These are phyloP conservation scores for Chenopodium suecicum DNA, from an alignment of 148 eudicot genomes.

Conservation along the genomic window DNA sequence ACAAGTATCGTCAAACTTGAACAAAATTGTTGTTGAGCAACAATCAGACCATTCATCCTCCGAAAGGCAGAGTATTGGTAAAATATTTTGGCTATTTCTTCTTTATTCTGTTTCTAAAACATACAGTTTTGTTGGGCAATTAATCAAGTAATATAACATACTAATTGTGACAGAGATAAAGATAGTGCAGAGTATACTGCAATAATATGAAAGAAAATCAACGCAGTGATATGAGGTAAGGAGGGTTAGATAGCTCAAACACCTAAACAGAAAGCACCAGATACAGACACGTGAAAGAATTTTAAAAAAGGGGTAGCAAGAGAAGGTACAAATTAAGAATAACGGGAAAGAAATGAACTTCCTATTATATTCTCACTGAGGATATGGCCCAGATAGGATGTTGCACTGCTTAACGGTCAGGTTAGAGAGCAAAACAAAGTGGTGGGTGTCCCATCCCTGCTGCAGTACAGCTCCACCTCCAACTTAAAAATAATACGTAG, in stretches of 20 bases:
- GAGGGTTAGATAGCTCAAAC: neutral
- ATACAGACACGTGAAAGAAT: neutral
- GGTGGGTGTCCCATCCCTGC: neutral
- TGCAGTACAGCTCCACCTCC: neutral
- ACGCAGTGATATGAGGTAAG: neutral
- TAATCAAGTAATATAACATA: neutral
- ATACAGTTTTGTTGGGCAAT: neutral
- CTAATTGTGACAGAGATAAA: neutral
- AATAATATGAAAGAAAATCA: neutral
- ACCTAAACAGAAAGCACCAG: neutral
- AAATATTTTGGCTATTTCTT: neutral
- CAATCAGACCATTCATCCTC: neutral
- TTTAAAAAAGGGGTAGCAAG: neutral
- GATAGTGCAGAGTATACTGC: neutral
- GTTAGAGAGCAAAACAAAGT: no score
- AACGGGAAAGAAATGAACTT: neutral
- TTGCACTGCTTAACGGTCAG: no score
- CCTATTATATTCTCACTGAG: neutral
- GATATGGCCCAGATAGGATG: no score
- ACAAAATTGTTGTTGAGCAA: neutral
- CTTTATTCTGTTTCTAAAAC: neutral
- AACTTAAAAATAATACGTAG: neutral
- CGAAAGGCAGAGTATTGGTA: neutral
- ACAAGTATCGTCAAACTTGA: neutral
- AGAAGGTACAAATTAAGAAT: neutral